Evolutionary conservation across 257 asterid species (phyloP), one percentile per base, ranked within the genome.

Genomic region (Rubia yunnanensis): DNA sequence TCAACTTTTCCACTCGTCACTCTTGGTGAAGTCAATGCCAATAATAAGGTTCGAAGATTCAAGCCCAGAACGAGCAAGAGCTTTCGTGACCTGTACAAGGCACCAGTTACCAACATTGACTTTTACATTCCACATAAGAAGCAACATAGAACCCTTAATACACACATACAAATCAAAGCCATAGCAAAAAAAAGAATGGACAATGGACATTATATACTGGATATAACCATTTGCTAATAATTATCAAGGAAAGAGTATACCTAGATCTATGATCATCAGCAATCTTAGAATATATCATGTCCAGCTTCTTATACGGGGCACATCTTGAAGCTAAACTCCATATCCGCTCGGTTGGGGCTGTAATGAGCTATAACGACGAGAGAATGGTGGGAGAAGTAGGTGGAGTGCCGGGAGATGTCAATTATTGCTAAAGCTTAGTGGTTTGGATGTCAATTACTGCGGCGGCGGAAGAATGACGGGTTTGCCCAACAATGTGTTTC

Each of bases 1-100:
- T 14, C 32, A 54, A 92, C 99, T 97, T 76, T 97, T 92, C 97
- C 99, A 92, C 74, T 92, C 97, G 52, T 92, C 89, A 82, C 97
- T 92, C 91, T 88, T 92, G 1, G 99, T 92, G 81, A 87, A 89
- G 80, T 94, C 97, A 26, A 94, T 84, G 30, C 97, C 99, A 28
- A 94, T 84, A 75, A 94, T 94, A 18, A 90, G 87, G 79, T 94
- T 92, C 53, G 99, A 88, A 32, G 99, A 94, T 73, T 94, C 99
- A 11, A 94, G 91, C 63, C 97, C 99, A 70, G 96, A 96, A 35
- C 82, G 87, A 55, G 84, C 83, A 65, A 94, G 94, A 59, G 96
- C 99, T 69, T 85, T 95, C 30, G 88, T 84, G 74, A 94, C 97
- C 97, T 94, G 66, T 35, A 72, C 72, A 70, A 8, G 4, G 20